Evolutionary conservation across 805 yeast genomes (phyloP), one percentile per base, ranked within the genome.

Genomic region (Cyberlindnera sargentensis): DNA sequence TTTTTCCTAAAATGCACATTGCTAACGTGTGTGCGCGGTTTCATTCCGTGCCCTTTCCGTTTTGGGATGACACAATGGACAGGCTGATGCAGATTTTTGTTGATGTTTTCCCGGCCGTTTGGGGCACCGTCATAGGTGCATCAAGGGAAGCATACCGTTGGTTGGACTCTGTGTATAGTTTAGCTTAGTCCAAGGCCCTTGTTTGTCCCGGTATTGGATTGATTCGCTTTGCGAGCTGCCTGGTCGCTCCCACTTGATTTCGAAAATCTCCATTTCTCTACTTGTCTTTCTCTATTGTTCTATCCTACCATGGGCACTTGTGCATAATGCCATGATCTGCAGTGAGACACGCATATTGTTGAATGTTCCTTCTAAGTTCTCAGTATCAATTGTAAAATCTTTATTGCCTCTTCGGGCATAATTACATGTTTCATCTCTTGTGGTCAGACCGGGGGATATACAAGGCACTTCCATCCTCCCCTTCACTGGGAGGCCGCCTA

Each of bases 21-120:
- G 20, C 20, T 15, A 15, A 15, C 20, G 20, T 15, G 1, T 4
- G 23, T n/a, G 38, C 30, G 29, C 24, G 20, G 27, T 31, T 33
- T 33, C 26, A 24, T 7, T 1, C 9, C 25, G n/a, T 33, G 25
- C 25, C n/a, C n/a, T 35, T 49, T n/a, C 53, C 53, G 6, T 25
- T 36, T 45, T 41, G 47, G 49, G 53, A 37, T 15, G 32, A 40
- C 33, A 47, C 53, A 49, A 49, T 49, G 39, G 43, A 6, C 28
- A 5, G 25, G 2, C 7, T 5, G 7, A 24, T 27, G 28, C 24
- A 20, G 2, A 23, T 8, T 8, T 33, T 15, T 11, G 35, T 33
- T 33, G 20, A 15, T 15, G 20, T 15, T 15, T 15, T 15, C 20
- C 20, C 20, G 20, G 20, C 20, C 20, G 20, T 15, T 15, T 15